Base-by-base conservation (phyloP, 306 rosid genomes). In the Dryas alaskensis region DNA sequence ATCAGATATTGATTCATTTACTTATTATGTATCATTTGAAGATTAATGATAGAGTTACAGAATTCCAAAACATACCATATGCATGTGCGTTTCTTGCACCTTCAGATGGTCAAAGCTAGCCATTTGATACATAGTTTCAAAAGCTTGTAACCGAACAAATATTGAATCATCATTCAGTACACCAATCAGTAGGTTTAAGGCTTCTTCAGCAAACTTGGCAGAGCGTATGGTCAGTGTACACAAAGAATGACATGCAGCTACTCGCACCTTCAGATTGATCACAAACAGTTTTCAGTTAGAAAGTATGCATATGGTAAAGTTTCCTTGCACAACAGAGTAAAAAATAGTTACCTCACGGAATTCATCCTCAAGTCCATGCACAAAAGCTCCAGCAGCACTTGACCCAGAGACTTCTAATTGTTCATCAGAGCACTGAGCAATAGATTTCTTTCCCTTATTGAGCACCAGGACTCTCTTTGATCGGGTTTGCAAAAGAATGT, bases 281-380 rank as follows among this genome's bases (percentile, higher is more conserved):
- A 71, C 65, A 79, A 82, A 70, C 25, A 31, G 22, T 57, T 52
- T 58, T 65, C 48, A 42, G 65, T 43, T 43, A 59, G 13, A 66
- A 51, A 65, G 59, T 39, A 27, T n/a, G 39, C 54, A 47, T 19
- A 25, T 42, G 53, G 12, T 48, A 76, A 5, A 7, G 76, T 70
- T 67, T 27, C 60, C 17, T 37, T 60, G 46, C 59, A 65, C 44
- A 45, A 60, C 4, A 58, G 10, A 27, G 16, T 25, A 16, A 39
- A 19, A 37, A 66, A 42, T 17, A 31, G 25, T 80, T 88, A 89
- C 98, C 96, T 91, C 90, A 75, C 79, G 83, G 85, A 87, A 91
- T 84, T 91, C 98, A 82, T 94, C 98, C 84, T 94, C 98, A 55
- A 89, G 89, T 69, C 98, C 98, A 84, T 93, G 98, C 76, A 93